phyloP scores from a whole-genome alignment of 1,284 basidiomycete species.

The Austropuccinia psidii region DNA sequence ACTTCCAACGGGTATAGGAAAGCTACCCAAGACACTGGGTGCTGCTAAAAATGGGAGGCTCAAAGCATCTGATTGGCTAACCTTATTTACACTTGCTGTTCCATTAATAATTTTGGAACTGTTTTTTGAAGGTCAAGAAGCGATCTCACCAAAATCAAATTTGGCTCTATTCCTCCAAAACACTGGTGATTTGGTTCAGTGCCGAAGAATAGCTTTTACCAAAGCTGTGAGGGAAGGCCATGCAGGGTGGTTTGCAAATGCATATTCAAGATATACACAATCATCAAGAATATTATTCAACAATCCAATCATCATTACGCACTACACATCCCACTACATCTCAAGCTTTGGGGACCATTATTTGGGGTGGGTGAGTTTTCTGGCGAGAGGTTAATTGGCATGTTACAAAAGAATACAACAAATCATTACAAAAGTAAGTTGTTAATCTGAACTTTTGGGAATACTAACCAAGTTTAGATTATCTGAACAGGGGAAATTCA shows the following conservation, averaged over 20 bases:
- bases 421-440: conserved; percentile 12
- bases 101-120: neutral
- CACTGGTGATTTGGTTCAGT: conserved; percentile 33
- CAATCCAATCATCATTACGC: conserved; percentile 39
- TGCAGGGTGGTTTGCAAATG: neutral
- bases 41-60: conserved; percentile 3
- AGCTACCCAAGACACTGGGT: conserved; percentile 3
- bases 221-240: conserved; percentile 17
- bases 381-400: conserved; percentile 34
- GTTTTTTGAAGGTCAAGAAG: neutral
- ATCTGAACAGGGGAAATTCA: too few relatives aligned
- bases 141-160: neutral
- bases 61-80: conserved; percentile 14
- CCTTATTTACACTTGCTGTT: neutral
- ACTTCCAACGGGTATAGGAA: neutral
- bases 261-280: conserved; percentile 17
- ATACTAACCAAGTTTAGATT: too few relatives aligned
- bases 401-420: conserved; percentile 33
- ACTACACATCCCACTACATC: conserved; percentile 35
- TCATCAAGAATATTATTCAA: conserved; percentile 10
- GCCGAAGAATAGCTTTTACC: conserved; percentile 26
- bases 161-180: conserved; percentile 12
- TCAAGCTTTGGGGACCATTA: conserved; percentile 35
- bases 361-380: conserved; percentile 33
- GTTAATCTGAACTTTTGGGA: too few relatives aligned